Conservation (phyloP, 495 filamentous ascomycete genomes). For the Penicillium parvum region DNA sequence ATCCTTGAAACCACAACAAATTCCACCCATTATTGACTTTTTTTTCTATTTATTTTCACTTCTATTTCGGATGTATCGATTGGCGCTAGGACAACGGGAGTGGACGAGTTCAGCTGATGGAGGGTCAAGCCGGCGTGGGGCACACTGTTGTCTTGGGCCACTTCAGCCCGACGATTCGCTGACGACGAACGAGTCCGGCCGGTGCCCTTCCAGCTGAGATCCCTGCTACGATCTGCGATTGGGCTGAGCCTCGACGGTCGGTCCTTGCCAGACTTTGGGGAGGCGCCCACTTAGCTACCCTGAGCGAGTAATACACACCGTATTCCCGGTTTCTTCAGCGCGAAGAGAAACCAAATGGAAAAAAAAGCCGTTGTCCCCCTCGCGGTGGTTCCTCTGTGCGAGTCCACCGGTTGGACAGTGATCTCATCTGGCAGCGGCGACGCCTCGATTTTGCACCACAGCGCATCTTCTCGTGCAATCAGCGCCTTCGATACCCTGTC, state of each 20-base stretch:
- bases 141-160: constrained; percentile 17
- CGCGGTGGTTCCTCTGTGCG: too few relatives aligned
- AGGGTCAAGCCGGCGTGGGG: constrained; percentile 29
- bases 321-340: constrained; percentile 18
- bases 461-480: constrained; percentile 14
- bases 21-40: too few relatives aligned
- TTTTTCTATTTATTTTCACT: constrained; percentile 1
- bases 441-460: constrained; percentile 4
- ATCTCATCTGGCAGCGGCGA: constrained; percentile 21
- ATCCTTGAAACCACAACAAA: constrained; percentile 1
- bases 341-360: too few relatives aligned
- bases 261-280: constrained; percentile 19
- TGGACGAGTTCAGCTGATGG: constrained; percentile 29
- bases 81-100: constrained; percentile 7
- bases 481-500: constrained; percentile 8
- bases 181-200: constrained; percentile 18
- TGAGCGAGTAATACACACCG: too few relatives aligned
- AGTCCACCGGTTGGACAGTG: constrained; percentile 7
- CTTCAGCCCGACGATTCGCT: constrained; percentile 26
- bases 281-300: constrained; percentile 19
- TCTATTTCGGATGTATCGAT: constrained; percentile 18
- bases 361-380: too few relatives aligned
- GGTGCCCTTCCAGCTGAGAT: constrained; percentile 24
- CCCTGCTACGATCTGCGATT: constrained; percentile 30
- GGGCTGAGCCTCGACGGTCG: constrained; percentile 24